These are phyloP conservation scores for Tagetes erecta DNA, from an alignment of 129 eudicot genomes.

Conservation along the genomic window DNA sequence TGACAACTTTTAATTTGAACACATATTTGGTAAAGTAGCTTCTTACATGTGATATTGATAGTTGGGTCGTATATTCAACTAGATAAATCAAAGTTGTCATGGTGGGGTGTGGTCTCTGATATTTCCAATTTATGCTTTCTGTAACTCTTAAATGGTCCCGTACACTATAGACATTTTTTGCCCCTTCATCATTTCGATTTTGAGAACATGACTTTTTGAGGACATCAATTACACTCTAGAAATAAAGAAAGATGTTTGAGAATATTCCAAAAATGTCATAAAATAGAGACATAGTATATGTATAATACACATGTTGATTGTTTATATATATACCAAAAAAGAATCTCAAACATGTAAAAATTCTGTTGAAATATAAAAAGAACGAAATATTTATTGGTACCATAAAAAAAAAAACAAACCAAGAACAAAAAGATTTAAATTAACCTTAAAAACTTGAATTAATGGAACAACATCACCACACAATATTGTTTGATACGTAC, in stretches of 20 bases:
- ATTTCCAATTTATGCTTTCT: conserved; percentile 18
- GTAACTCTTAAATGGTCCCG: conserved; percentile 28
- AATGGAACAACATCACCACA: too few species aligned
- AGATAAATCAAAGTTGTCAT: conserved; percentile 5
- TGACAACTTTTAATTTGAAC: neutral
- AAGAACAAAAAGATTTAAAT: too few species aligned
- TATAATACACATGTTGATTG: neutral
- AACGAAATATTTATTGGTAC: neutral
- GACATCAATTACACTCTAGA: conserved; percentile 23
- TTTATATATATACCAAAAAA: neutral
- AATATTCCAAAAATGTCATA: conserved; percentile 21
- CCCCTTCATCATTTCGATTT: conserved; percentile 16
- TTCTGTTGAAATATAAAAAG: neutral
- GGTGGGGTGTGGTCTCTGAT: conserved; percentile 30
- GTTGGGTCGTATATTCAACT: neutral
- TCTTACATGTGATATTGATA: neutral
- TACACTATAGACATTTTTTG: conserved; percentile 16
- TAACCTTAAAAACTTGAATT: too few species aligned
- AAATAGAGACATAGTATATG: neutral
- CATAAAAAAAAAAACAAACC: too few species aligned
- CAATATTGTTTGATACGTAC: too few species aligned
- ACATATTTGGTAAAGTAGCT: neutral
- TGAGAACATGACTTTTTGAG: conserved; percentile 13
- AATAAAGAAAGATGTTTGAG: conserved; percentile 1
- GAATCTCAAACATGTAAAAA: neutral